Percentiles rank a stretch among this genome's conserved stretches.
Conservation (phyloP, 495 filamentous ascomycete species). For the Collariella sp. region DNA sequence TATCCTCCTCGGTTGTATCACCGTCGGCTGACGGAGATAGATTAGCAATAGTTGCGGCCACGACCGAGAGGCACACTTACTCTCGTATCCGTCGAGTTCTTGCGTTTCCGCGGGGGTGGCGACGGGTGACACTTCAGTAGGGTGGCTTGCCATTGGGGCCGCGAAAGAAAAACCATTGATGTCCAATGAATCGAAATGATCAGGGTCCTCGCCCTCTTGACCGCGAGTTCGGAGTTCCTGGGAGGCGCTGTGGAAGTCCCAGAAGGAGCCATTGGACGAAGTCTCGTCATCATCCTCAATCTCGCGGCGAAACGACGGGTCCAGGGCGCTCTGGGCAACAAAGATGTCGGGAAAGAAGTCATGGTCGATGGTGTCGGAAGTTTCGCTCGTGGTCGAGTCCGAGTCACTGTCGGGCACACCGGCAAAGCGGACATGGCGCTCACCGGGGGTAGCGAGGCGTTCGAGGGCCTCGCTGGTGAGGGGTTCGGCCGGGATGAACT, state of each 20-base stretch:
- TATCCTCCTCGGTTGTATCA: constrained; percentile 78
- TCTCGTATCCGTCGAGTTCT: constrained; percentile 68
- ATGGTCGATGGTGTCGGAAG: constrained; percentile 30
- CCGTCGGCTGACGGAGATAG: constrained; percentile 55
- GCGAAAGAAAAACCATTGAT: too few species aligned
- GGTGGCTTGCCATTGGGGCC: constrained; percentile 42
- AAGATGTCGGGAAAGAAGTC: constrained; percentile 64
- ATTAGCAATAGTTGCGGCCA: constrained; percentile 45
- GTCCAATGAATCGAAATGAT: constrained; percentile 18
- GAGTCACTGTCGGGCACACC: constrained; percentile 40
- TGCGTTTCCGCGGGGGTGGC: constrained; percentile 39
- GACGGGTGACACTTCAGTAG: constrained; percentile 34
- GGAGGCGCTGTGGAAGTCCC: constrained; percentile 33
- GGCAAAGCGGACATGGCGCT: constrained; percentile 44
- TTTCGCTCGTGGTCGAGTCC: constrained; percentile 41
- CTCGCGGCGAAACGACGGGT: constrained; percentile 59
- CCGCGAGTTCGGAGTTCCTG: constrained; percentile 15
- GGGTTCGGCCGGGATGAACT: constrained; percentile 36
- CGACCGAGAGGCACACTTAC: constrained; percentile 43
- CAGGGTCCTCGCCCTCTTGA: constrained; percentile 27
- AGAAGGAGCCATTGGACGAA: constrained; percentile 38
- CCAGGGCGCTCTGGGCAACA: constrained; percentile 59
- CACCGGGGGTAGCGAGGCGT: constrained; percentile 37
- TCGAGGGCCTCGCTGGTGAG: constrained; percentile 40
- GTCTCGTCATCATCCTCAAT: constrained; percentile 52